Evolutionary conservation across 768 basidiomycete species (phyloP).

Genomic region (Calocybe gangraenosa): DNA sequence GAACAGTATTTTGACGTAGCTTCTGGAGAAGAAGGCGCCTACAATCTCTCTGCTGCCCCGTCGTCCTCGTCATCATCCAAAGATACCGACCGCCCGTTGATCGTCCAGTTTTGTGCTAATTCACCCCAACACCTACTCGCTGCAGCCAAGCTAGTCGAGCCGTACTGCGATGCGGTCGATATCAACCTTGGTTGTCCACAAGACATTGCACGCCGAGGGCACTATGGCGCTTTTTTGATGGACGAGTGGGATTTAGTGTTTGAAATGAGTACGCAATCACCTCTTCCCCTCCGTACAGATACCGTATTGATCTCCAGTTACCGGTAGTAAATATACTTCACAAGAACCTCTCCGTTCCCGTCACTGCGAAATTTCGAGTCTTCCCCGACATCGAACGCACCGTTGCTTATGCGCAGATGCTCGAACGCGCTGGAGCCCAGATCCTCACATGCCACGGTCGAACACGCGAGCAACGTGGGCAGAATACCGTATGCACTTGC

Average conservation of each 20-base stretch:
- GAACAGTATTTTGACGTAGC: slow-evolving; percentile 64
- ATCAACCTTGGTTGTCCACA: slow-evolving; percentile 95
- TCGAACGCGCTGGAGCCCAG: slow-evolving; percentile 92
- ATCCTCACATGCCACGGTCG: slow-evolving; percentile 94
- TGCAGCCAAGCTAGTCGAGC: slow-evolving; percentile 74
- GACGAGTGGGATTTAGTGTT: slow-evolving; percentile 85
- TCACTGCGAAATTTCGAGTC: slow-evolving; percentile 94
- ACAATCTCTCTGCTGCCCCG: slow-evolving; percentile 11
- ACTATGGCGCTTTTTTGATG: slow-evolving; percentile 54
- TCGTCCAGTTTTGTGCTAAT: slow-evolving; percentile 94
- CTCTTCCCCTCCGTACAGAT: not conserved
- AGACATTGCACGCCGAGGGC: slow-evolving; percentile 84
- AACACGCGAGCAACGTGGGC: slow-evolving; percentile 87
- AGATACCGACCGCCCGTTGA: slow-evolving; percentile 70
- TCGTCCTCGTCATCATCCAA: not conserved
- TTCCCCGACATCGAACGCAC: slow-evolving; percentile 85
- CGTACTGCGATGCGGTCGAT: slow-evolving; percentile 88
- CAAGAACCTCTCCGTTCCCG: slow-evolving; percentile 79
- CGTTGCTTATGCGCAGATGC: slow-evolving; percentile 92
- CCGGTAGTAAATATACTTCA: slow-evolving; percentile 80
- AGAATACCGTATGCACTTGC: slow-evolving; percentile 50
- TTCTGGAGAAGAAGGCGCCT: slow-evolving; percentile 79
- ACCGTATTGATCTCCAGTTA: not conserved
- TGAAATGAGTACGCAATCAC: slow-evolving; percentile 54
- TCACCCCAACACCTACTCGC: slow-evolving; percentile 73